phyloP scores from a whole-genome alignment of 495 filamentous ascomycete species.

The Penicillium silybi region DNA sequence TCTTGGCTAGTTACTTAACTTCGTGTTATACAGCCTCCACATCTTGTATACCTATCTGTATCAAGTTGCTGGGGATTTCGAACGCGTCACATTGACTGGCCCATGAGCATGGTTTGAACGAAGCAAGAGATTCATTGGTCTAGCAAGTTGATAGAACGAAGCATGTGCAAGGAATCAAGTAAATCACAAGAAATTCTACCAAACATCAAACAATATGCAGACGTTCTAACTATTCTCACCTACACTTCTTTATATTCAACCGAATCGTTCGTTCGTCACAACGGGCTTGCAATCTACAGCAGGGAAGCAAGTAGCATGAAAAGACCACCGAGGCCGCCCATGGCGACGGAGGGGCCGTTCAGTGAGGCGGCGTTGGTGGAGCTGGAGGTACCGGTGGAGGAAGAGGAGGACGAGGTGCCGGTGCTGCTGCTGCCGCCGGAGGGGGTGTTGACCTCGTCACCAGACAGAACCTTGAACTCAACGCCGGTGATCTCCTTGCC shows the following conservation, averaged over 20 bases:
- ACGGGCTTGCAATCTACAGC: constrained; percentile 9
- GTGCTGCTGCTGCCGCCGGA: constrained; percentile 30
- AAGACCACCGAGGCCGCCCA: constrained; percentile 21
- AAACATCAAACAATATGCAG: constrained; percentile 1
- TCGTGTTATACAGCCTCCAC: too few relatives aligned
- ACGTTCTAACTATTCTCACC: background rate
- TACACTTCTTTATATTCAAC: background rate
- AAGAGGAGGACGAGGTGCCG: constrained; percentile 29
- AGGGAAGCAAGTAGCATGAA: constrained; percentile 29
- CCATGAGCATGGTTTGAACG: background rate
- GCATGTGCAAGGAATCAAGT: constrained; percentile 16
- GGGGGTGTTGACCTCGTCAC: constrained; percentile 55
- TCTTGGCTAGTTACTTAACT: too few relatives aligned
- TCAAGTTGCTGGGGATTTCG: background rate
- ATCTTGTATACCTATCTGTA: too few relatives aligned
- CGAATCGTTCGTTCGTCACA: background rate
- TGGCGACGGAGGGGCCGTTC: constrained; percentile 19
- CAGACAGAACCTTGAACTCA: constrained; percentile 46
- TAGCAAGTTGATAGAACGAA: constrained; percentile 3
- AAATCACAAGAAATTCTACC: constrained; percentile 8
- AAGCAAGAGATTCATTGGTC: constrained; percentile 7
- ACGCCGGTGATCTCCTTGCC: constrained; percentile 52
- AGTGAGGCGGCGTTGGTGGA: constrained; percentile 14
- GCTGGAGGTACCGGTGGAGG: constrained; percentile 32
- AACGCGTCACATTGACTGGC: background rate